Evolutionary conservation across 2,329 filamentous ascomycete genomes (phyloP), one percentile per base, ranked within the genome.

Genomic region (Hymenotorrendiella dingleyae): DNA sequence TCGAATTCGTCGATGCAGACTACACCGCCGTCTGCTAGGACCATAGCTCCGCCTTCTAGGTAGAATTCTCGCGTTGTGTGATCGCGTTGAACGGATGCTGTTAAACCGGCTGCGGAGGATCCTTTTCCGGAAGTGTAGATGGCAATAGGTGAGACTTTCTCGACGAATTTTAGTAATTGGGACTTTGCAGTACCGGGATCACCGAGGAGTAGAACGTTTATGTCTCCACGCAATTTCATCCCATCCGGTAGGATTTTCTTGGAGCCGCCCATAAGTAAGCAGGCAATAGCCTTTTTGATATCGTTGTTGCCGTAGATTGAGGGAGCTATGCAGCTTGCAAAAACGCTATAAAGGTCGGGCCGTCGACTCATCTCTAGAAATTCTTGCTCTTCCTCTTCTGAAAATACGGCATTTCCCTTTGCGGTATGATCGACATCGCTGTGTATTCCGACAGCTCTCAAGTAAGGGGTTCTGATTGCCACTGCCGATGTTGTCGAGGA

Each of bases 1-100:
- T 98, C 93, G 61, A 98, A 98, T 67, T 98, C 93, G 61, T 98
- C 93, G 56, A 98, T 98, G 65, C 93, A 97, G 8, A 97, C 93
- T 1, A 97, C 91, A 56, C 93, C 93, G 2, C 90, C 90, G 54
- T 98, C 93, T 4, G 93, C 93, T 14, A 98, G 78, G 3, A 98
- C 93, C 93, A 98, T 97, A 23, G 93, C 93, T 66, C 93, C 93
- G 35, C 93, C 93, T 71, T 98, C 93, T 1, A 98, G 80, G 59
- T 97, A 98, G 65, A 98, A 98, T 63, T 98, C 93, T 39, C 93
- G 79, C 0, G 91, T 96, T 11, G 82, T 85, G 11, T 86, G 82
- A 59, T 98, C 93, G 45, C 93, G 82, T 57, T 98, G 93, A 2
- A 98, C 93, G 0, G 93, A 97, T 0, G 93, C 93, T 14, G 93